Conservation (phyloP, 2,329 filamentous ascomycete genomes). For the Trichoderma asperellum region DNA sequence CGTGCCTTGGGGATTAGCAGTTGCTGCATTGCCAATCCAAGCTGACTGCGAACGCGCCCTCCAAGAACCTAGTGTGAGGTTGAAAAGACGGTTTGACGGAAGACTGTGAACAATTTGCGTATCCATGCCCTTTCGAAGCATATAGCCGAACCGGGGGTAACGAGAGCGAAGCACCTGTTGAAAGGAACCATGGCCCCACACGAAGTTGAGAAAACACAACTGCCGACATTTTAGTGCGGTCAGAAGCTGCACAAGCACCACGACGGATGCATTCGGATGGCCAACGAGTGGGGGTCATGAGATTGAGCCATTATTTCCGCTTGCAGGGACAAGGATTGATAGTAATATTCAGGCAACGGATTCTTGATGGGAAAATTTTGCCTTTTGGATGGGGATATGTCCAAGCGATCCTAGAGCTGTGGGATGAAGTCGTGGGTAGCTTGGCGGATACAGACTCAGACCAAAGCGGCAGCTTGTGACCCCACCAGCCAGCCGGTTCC, state of each 20-base stretch:
- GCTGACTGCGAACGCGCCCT: not conserved
- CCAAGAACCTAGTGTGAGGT: not conserved
- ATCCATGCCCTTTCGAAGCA: conserved; percentile 23
- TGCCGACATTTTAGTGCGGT: conserved; percentile 26
- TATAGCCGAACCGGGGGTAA: conserved; percentile 20
- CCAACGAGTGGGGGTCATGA: conserved; percentile 17
- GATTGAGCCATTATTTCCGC: not conserved
- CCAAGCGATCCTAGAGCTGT: not conserved
- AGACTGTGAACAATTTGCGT: not conserved
- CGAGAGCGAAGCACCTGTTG: not conserved
- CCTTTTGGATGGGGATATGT: not conserved
- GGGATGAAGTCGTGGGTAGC: not conserved
- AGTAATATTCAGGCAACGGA: not conserved
- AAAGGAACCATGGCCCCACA: conserved; percentile 5
- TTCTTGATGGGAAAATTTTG: not conserved
- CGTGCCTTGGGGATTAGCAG: conserved; percentile 13
- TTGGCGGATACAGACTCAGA: conserved; percentile 11
- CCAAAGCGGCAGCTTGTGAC: not conserved
- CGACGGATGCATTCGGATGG: conserved; percentile 10
- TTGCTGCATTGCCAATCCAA: not conserved
- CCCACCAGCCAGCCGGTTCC: conserved; percentile 18
- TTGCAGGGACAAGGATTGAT: conserved; percentile 1
- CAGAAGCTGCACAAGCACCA: conserved; percentile 21
- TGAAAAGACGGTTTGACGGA: not conserved
- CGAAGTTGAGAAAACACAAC: conserved; percentile 23